phyloP scores from a whole-genome alignment of 148 eudicot genomes.

The Rheum nobile region DNA sequence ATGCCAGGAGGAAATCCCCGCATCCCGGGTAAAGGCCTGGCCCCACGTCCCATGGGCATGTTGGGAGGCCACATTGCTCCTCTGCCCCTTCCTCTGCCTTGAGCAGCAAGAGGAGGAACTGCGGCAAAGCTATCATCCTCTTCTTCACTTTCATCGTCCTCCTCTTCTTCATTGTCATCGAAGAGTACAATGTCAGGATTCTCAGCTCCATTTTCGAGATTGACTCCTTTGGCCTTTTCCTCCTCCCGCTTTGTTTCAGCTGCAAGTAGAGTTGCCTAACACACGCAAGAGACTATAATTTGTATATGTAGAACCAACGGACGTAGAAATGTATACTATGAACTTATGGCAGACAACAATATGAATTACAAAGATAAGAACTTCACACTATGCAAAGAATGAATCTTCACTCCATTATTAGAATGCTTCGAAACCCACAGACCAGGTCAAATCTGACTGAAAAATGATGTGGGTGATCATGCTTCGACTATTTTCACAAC shows the following conservation, averaged over 20 bases:
- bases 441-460: neutral
- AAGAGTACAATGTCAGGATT: conserved; percentile 90
- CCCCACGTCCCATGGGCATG: conserved; percentile 61
- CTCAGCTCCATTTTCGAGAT: conserved; percentile 52
- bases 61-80: conserved; percentile 91
- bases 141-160: conserved; percentile 85
- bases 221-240: conserved; percentile 84
- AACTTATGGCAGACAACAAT: neutral
- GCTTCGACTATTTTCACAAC: neutral
- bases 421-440: neutral
- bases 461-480: neutral
- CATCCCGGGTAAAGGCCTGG: conserved; percentile 62
- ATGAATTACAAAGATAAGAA: neutral
- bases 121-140: conserved; percentile 64
- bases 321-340: neutral
- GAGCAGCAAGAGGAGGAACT: conserved; percentile 29
- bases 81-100: conserved; percentile 85
- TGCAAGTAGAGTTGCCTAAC: conserved; percentile 60
- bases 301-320: neutral
- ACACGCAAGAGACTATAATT: neutral
- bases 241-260: conserved; percentile 90
- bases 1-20: conserved; percentile 67
- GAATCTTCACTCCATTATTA: neutral
- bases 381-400: neutral
- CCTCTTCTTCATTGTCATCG: conserved; percentile 97